These are phyloP conservation scores for Hymenoscyphus occultus DNA, from an alignment of 2,329 filamentous ascomycete genomes.

Conservation along the genomic window DNA sequence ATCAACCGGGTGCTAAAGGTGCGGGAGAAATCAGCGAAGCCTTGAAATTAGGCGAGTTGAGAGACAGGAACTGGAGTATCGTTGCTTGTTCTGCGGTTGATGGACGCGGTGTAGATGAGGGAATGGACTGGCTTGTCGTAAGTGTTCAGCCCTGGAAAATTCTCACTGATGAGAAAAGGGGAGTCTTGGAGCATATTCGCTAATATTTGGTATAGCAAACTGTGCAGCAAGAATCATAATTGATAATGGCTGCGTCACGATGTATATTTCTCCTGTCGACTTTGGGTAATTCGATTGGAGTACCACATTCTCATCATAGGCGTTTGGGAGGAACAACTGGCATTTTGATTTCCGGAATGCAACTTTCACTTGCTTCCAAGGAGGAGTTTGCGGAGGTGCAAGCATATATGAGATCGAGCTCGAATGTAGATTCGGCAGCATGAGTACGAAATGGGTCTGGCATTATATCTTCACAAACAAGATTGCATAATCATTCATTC, in stretches of 20 bases:
- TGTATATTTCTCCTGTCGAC: conserved; percentile 22
- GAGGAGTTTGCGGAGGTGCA: conserved; percentile 3
- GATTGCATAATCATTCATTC: neutral
- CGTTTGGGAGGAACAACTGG: conserved; percentile 13
- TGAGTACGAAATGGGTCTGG: neutral
- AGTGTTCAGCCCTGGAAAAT: conserved; percentile 16
- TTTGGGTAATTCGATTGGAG: conserved; percentile 23
- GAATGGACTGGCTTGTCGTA: conserved; percentile 94
- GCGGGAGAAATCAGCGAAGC: conserved; percentile 96
- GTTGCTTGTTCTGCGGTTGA: conserved; percentile 96
- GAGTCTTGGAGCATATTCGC: conserved; percentile 7
- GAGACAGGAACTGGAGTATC: conserved; percentile 98
- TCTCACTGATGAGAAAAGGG: neutral
- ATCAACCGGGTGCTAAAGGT: conserved; percentile 94
- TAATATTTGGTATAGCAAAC: conserved; percentile 34
- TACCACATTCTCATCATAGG: conserved; percentile 11
- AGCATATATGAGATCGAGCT: neutral
- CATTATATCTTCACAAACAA: conserved; percentile 2
- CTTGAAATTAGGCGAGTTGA: conserved; percentile 81
- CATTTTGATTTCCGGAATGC: conserved; percentile 12
- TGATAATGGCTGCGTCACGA: conserved; percentile 11
- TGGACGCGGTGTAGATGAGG: conserved; percentile 89
- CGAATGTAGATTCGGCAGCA: conserved; percentile 8
- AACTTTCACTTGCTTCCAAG: conserved; percentile 5
- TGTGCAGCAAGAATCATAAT: conserved; percentile 37